Evolutionary conservation across 495 filamentous ascomycete species (phyloP).

Genomic region (Penicillium alfredii): DNA sequence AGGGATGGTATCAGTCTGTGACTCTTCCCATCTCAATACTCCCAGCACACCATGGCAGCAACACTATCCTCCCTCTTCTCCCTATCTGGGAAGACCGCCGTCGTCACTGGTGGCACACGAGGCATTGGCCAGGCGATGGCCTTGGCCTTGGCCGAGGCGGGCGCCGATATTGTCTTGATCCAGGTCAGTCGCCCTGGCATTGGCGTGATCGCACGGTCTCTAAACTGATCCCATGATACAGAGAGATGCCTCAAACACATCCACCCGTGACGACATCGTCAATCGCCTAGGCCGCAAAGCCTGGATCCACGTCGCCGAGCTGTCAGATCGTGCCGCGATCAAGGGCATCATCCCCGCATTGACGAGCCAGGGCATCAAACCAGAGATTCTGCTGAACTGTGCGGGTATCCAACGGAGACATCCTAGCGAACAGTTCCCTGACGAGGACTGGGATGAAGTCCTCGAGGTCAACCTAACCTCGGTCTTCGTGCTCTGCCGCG

Average conservation of each 20-base stretch:
- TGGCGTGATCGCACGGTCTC: no score
- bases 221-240: no score
- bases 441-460: conserved; percentile 73
- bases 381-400: conserved; percentile 73
- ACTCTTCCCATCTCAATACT: conserved; percentile 1
- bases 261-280: conserved; percentile 55
- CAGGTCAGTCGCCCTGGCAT: conserved; percentile 23
- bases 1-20: background rate
- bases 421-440: conserved; percentile 70
- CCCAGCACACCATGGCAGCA: conserved; percentile 21
- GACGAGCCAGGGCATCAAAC: conserved; percentile 53
- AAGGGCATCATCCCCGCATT: conserved; percentile 55
- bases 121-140: conserved; percentile 86
- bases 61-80: conserved; percentile 38
- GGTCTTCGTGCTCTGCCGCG: conserved; percentile 78
- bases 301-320: conserved; percentile 65
- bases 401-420: conserved; percentile 82
- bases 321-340: conserved; percentile 57
- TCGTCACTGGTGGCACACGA: conserved; percentile 81
- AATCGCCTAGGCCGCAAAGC: conserved; percentile 61
- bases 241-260: conserved; percentile 60
- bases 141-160: conserved; percentile 73
- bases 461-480: conserved; percentile 78
- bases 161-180: conserved; percentile 73
- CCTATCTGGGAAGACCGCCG: conserved; percentile 56